These are phyloP conservation scores for Diaporthe sp. DNA, from an alignment of 2,329 filamentous ascomycete genomes.

Conservation along the genomic window DNA sequence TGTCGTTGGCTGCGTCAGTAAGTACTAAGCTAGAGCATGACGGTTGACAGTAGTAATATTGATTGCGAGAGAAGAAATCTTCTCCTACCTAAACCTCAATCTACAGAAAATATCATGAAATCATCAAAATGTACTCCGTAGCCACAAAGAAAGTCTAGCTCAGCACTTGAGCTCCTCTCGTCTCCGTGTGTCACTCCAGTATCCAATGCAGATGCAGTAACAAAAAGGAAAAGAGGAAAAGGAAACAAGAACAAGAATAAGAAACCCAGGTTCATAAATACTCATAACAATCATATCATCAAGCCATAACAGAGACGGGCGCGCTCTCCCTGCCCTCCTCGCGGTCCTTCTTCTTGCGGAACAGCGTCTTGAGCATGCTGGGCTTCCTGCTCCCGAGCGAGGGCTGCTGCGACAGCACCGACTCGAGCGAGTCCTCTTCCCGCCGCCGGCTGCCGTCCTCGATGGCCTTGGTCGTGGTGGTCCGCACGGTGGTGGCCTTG, in stretches of 20 bases:
- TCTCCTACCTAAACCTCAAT: background rate
- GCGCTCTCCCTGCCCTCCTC: slow-evolving; percentile 49
- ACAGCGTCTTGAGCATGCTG: slow-evolving; percentile 71
- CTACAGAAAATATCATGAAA: background rate
- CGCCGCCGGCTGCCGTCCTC: slow-evolving; percentile 52
- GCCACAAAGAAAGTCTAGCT: slow-evolving; percentile 29
- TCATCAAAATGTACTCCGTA: slow-evolving; percentile 4
- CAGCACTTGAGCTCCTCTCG: slow-evolving; percentile 26
- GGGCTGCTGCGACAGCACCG: slow-evolving; percentile 53
- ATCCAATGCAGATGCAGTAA: slow-evolving; percentile 8
- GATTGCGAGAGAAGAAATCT: background rate
- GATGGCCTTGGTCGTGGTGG: slow-evolving; percentile 48
- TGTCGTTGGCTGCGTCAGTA: background rate
- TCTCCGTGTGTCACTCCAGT: slow-evolving; percentile 9
- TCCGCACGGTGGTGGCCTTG: slow-evolving; percentile 48
- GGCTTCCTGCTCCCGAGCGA: slow-evolving; percentile 56
- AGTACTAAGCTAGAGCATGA: background rate
- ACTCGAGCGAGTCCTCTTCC: slow-evolving; percentile 51
- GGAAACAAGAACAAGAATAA: background rate
- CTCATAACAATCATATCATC: slow-evolving; percentile 8
- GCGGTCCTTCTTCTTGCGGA: slow-evolving; percentile 68
- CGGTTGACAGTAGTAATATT: too few relatives aligned
- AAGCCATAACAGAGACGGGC: slow-evolving; percentile 38
- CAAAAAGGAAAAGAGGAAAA: background rate
- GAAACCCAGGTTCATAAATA: background rate